These are phyloP conservation scores for Phytophthora rubi DNA, from an alignment of 352 stramenopile genomes.

Conservation along the genomic window DNA sequence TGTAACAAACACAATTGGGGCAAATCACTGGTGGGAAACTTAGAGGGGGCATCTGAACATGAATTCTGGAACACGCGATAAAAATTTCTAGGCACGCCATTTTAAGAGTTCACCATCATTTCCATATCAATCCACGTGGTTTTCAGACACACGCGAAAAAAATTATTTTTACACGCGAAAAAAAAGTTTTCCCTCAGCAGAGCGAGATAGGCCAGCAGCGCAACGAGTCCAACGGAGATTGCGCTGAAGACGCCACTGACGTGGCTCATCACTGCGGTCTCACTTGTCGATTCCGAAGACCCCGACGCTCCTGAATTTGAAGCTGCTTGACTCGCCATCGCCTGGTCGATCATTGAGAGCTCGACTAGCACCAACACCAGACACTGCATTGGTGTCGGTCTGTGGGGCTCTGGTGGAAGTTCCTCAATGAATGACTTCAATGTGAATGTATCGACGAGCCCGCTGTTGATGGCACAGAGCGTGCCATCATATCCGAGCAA, in stretches of 20 bases:
- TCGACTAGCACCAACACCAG: background rate
- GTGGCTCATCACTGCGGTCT: background rate
- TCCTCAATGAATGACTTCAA: background rate
- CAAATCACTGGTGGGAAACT: too few relatives aligned
- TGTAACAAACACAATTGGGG: too few relatives aligned
- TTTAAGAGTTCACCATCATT: too few relatives aligned
- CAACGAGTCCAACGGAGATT: background rate
- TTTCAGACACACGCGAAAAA: too few relatives aligned
- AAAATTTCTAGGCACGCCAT: too few relatives aligned
- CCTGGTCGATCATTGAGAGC: background rate
- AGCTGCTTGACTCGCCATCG: background rate
- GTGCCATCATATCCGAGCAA: constrained; percentile 1
- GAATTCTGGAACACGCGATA: too few relatives aligned
- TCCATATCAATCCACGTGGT: too few relatives aligned
- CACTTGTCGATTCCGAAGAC: background rate
- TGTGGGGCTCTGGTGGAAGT: background rate
- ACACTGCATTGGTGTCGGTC: background rate
- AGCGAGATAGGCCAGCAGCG: constrained; percentile 2
- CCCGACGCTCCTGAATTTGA: background rate
- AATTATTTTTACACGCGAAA: too few relatives aligned
- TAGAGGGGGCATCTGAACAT: too few relatives aligned
- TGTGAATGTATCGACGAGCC: background rate
- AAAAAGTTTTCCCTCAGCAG: too few relatives aligned
- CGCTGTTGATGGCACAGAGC: constrained; percentile 10
- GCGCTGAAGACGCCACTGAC: background rate